These are phyloP conservation scores for Acmispon strigosus DNA, from an alignment of 306 rosid species.

Conservation along the genomic window DNA sequence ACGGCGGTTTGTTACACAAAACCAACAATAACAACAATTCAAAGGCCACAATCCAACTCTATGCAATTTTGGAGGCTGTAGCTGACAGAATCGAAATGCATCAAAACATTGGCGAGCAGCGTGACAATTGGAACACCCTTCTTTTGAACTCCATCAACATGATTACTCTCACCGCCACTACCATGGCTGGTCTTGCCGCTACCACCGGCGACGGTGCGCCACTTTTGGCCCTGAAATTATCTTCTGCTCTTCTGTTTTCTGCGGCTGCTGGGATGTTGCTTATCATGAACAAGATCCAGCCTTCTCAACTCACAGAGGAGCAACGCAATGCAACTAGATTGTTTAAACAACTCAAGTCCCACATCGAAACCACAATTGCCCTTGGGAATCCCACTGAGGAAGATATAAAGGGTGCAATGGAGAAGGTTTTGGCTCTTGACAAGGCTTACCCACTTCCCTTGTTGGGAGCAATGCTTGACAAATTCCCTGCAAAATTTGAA, in stretches of 20 bases:
- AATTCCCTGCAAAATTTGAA: conserved; percentile 17
- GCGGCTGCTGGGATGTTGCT: background rate
- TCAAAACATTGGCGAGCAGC: conserved; percentile 7
- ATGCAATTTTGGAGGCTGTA: conserved; percentile 11
- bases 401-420: conserved; percentile 9
- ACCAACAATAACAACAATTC: background rate
- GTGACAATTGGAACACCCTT: conserved; percentile 28
- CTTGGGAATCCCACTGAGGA: background rate
- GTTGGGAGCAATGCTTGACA: conserved; percentile 23
- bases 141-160: conserved; percentile 21
- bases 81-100: conserved; percentile 24
- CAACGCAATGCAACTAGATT: conserved; percentile 23
- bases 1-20: background rate
- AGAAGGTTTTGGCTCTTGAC: conserved; percentile 25
- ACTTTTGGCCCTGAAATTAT: conserved; percentile 22
- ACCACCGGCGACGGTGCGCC: background rate
- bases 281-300: conserved; percentile 28
- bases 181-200: conserved; percentile 17
- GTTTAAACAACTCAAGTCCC: background rate
- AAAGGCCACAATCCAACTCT: background rate
- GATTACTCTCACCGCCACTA: conserved; percentile 19
- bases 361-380: background rate
- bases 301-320: conserved; percentile 23
- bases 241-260: conserved; percentile 21
- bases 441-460: conserved; percentile 26